A percentile compares a stretch with the other conserved stretches of the same genome.
These are phyloP conservation scores for Hortaea werneckii DNA, from an alignment of 2,329 filamentous ascomycete genomes.

Conservation along the genomic window DNA sequence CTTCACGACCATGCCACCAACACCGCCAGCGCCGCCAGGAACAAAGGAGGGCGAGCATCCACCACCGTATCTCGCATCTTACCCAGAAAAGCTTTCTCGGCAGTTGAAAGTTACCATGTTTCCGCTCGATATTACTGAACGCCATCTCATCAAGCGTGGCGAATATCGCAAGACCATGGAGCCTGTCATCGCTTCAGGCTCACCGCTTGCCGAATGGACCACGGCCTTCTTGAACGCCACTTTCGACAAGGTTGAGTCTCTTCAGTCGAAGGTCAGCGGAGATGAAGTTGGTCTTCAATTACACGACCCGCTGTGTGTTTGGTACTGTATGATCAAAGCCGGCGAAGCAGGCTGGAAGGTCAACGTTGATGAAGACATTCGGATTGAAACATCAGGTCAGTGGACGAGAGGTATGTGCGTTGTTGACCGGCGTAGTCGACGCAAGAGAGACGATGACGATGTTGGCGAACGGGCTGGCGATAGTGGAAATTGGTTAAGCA, in stretches of 20 bases:
- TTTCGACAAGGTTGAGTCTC: constrained; percentile 34
- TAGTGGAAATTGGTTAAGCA: constrained; percentile 64
- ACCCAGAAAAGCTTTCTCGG: constrained; percentile 32
- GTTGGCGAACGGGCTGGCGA: constrained; percentile 58
- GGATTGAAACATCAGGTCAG: constrained; percentile 81
- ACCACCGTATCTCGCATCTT: constrained; percentile 26
- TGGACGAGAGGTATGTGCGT: constrained; percentile 89
- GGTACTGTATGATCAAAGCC: constrained; percentile 24
- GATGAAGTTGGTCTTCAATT: constrained; percentile 32
- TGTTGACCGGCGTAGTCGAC: constrained; percentile 58
- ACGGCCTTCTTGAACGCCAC: constrained; percentile 36
- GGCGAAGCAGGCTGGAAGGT: constrained; percentile 26
- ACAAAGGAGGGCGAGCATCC: constrained; percentile 17
- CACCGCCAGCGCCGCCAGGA: constrained; percentile 34
- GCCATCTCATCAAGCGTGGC: constrained; percentile 32
- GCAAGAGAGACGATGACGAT: constrained; percentile 38
- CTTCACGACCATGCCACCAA: constrained; percentile 66
- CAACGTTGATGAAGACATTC: constrained; percentile 59
- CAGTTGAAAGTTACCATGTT: constrained; percentile 38
- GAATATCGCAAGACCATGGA: constrained; percentile 27
- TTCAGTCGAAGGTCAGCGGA: constrained; percentile 27
- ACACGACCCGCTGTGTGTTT: constrained; percentile 36
- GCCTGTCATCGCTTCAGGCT: constrained; percentile 20
- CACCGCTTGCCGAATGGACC: constrained; percentile 37
- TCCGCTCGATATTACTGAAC: constrained; percentile 39